Base-by-base conservation (phyloP, 2,329 filamentous ascomycete genomes). In the Colletotrichum sp. region DNA sequence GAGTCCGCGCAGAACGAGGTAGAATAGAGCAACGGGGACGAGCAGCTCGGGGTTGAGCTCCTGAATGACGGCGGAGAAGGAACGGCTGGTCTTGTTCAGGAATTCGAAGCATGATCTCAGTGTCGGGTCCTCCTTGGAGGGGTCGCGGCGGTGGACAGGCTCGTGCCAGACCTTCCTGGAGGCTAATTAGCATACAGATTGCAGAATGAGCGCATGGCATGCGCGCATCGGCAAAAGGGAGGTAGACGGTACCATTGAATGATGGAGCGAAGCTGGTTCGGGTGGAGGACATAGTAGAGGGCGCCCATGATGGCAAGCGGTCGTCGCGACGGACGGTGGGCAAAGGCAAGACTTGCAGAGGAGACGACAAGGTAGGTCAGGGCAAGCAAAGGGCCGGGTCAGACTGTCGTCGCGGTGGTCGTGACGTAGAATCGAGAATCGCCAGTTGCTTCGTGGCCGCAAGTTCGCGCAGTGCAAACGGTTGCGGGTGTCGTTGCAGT, bases 121-220 rank as follows among this genome's bases (percentile, higher is more conserved):
- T 18, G 93, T 93, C 70, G 90, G 87, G 32, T 92, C 89, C 86
- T 99, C 97, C 79, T 94, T 94, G 77, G 89, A 88, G 78, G 92
- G 90, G 82, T 98, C 91, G 82, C 96, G 95, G 83, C 90, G 91
- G 88, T 99, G 95, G 24, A 98, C 95, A 15, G 97, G 94, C 78
- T 98, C 95, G 87, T 99, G 97, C 96, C 96, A 99, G 80, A 98
- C 88, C 88, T 98, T 98, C 96, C 96, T 98, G 82, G 65, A 77
- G 32, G 58, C 48, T 15, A n/a, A 28, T 74, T 69, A 70, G 71
- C 52, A 76, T 66, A 18, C 55, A 16, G 52, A 28, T 66, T 43
- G 24, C 34, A 28, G 65, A 21, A 26, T 58, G 28, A 38, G 57
- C 64, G 43, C 43, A 43, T 32, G 30, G 16, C 28, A 26, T 6